phyloP scores from a whole-genome alignment of 345 rosid species.

The Eucalyptus coolabah region DNA sequence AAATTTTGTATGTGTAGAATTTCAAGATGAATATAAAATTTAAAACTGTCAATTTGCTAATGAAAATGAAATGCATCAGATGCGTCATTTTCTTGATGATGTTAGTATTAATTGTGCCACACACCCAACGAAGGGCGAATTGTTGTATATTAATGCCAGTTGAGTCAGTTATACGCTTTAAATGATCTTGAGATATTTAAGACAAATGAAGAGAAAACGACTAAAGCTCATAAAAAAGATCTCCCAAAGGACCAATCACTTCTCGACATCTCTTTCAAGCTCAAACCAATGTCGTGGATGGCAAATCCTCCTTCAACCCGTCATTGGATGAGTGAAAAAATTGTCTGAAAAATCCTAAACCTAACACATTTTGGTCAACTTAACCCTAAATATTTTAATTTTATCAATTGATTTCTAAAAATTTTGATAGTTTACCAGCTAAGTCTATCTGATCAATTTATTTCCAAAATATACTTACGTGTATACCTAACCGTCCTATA shows the following conservation, averaged over 20 bases:
- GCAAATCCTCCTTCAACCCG: no score
- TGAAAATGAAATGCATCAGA: neutral
- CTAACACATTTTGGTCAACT: no score
- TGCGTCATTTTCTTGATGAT: neutral
- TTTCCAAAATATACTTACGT: no score
- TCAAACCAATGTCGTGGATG: neutral
- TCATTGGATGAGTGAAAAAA: no score
- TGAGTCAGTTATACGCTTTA: neutral
- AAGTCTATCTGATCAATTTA: rapidly evolving
- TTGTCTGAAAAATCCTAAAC: no score
- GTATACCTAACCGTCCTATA: no score
- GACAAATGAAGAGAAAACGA: neutral
- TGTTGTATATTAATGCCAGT: neutral
- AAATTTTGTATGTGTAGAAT: neutral
- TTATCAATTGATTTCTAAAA: no score
- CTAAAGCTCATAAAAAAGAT: neutral
- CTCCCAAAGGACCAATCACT: neutral
- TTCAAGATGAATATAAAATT: neutral
- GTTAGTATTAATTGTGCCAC: neutral
- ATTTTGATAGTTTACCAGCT: no score
- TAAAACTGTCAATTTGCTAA: neutral
- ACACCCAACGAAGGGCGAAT: neutral
- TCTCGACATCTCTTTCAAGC: neutral
- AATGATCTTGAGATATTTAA: no score
- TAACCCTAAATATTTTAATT: no score